Evolutionary conservation across 257 asterid genomes (phyloP).

Genomic region (Agastache rugosa): DNA sequence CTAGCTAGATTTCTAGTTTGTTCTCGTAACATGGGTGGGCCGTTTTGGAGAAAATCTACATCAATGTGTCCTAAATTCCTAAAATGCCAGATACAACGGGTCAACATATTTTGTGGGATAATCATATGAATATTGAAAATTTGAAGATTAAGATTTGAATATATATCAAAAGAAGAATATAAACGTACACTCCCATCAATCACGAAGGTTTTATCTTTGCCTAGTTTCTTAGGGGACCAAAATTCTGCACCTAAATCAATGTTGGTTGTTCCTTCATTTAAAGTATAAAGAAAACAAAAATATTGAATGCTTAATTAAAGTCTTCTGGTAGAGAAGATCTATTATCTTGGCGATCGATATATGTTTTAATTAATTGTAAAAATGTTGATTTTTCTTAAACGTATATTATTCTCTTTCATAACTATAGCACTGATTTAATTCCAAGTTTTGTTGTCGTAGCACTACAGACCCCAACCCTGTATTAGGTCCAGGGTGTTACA

Average conservation of each 20-base stretch:
- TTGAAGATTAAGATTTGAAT: constrained; percentile 14
- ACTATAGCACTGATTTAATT: no score
- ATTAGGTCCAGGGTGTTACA: no score
- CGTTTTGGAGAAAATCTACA: constrained; percentile 15
- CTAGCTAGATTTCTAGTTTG: background rate
- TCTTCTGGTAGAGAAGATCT: no score
- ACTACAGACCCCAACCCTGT: no score
- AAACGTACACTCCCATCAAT: constrained; percentile 32
- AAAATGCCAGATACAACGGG: constrained; percentile 23
- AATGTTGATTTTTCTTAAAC: no score
- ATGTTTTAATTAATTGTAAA: no score
- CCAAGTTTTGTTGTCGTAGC: no score
- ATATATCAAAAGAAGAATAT: background rate
- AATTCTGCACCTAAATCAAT: constrained; percentile 22
- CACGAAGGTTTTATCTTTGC: constrained; percentile 23
- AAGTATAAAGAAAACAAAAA: no score
- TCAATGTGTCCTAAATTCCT: constrained; percentile 31
- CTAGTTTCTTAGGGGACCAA: constrained; percentile 27
- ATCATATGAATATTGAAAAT: constrained; percentile 35
- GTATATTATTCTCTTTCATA: no score
- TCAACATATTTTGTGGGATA: constrained; percentile 31
- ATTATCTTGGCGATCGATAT: no score
- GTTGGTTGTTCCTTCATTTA: constrained; percentile 1
- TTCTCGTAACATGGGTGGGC: background rate
- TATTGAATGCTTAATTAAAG: no score